Conservation (phyloP, 345 rosid species). For the Firmiana major region DNA sequence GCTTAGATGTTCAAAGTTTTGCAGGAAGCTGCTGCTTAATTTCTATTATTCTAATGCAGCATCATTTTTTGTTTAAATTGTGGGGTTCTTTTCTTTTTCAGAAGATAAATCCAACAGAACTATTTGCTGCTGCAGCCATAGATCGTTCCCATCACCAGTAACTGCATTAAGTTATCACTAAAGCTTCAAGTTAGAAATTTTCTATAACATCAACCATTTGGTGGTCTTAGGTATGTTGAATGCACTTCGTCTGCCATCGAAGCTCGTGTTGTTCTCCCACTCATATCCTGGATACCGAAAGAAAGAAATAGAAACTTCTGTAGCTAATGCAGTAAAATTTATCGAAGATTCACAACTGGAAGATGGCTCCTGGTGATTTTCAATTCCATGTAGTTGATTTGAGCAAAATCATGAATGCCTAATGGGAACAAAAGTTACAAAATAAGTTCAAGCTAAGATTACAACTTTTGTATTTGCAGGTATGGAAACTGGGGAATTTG, state of each 20-base stretch:
- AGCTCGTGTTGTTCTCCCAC: not conserved
- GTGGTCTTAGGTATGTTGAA: constrained; percentile 7
- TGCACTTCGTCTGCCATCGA: constrained; percentile 9
- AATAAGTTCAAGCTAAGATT: constrained; percentile 1
- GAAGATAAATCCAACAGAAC: constrained; percentile 10
- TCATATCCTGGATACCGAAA: not conserved
- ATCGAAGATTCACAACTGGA: not conserved
- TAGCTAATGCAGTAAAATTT: constrained; percentile 11
- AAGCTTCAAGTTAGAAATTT: not conserved
- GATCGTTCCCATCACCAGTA: not conserved
- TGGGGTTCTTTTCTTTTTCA: not conserved
- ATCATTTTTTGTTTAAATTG: not conserved
- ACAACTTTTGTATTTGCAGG: not conserved
- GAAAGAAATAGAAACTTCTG: constrained; percentile 6
- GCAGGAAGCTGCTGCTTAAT: not conserved
- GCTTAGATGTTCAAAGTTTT: not conserved
- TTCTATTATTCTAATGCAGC: not conserved
- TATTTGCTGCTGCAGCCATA: constrained; percentile 6
- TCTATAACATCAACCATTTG: not conserved
- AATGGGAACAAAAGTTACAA: not conserved
- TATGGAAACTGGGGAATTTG: constrained; percentile 13
- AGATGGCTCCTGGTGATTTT: constrained; percentile 7
- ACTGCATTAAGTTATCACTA: not conserved
- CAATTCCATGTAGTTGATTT: not conserved
- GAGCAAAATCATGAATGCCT: not conserved